phyloP scores from a whole-genome alignment of 2,329 filamentous ascomycete genomes.

The Fusarium mundagurra region DNA sequence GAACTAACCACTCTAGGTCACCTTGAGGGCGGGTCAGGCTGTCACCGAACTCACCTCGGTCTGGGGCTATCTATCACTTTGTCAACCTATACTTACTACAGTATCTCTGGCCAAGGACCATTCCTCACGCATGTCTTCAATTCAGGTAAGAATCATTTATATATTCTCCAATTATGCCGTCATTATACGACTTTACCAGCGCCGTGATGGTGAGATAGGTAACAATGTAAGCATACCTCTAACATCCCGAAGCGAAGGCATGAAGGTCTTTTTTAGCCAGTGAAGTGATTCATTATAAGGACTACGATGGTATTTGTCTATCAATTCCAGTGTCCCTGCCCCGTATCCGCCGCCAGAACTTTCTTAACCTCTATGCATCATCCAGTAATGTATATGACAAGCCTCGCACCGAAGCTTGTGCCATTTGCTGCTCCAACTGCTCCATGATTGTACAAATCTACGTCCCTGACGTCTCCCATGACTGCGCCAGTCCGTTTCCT shows the following conservation, averaged over 20 bases:
- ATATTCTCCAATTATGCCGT: not conserved
- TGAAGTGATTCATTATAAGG: not conserved
- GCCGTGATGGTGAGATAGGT: not conserved
- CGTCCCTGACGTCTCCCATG: slow-evolving; percentile 7
- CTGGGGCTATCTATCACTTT: not conserved
- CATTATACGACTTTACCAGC: not conserved
- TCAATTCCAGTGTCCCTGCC: slow-evolving; percentile 16
- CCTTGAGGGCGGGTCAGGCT: not conserved
- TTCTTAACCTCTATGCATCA: slow-evolving; percentile 11
- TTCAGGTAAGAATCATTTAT: not conserved
- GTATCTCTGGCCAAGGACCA: not conserved
- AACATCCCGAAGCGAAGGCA: not conserved
- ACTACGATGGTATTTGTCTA: slow-evolving; percentile 30
- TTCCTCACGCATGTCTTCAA: not conserved
- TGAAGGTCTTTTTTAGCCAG: not conserved
- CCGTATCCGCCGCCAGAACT: slow-evolving; percentile 14
- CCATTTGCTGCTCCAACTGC: slow-evolving; percentile 1
- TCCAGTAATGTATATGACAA: slow-evolving; percentile 12
- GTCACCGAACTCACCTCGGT: slow-evolving; percentile 15
- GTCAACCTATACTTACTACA: not conserved
- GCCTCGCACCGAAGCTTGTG: not conserved
- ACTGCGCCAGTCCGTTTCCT: slow-evolving; percentile 15
- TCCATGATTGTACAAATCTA: slow-evolving; percentile 35
- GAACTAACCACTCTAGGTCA: not conserved
- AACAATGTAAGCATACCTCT: not conserved